Conservation (phyloP, 805 yeast genomes). For the Blastobotrys parvus region DNA sequence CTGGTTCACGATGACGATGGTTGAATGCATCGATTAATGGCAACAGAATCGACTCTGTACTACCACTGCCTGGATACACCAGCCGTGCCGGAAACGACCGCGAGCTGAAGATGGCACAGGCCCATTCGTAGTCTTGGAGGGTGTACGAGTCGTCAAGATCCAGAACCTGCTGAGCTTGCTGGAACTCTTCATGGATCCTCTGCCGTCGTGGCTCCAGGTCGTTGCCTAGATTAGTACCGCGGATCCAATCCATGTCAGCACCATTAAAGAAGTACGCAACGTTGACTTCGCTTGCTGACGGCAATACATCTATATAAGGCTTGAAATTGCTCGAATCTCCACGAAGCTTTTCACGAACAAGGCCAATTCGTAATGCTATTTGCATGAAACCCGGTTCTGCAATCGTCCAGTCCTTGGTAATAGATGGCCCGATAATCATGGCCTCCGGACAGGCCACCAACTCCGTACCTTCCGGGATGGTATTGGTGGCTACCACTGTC, state of each 20-base stretch:
- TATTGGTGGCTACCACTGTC: constrained; percentile 9
- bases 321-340: constrained; percentile 24
- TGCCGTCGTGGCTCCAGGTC: constrained; percentile 41
- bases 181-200: constrained; percentile 50
- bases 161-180: constrained; percentile 9
- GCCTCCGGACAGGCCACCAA: constrained; percentile 16
- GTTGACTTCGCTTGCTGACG: constrained; percentile 37
- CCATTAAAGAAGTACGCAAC: constrained; percentile 53
- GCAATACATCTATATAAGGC: constrained; percentile 44
- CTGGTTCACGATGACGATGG: constrained; percentile 54
- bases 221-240: constrained; percentile 64
- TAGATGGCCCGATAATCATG: constrained; percentile 14
- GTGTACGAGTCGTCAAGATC: constrained; percentile 11
- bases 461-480: constrained; percentile 8
- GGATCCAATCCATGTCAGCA: constrained; percentile 41
- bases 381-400: constrained; percentile 5
- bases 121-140: constrained; percentile 53
- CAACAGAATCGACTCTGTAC: constrained; percentile 53
- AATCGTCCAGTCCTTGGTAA: constrained; percentile 9
- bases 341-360: constrained; percentile 12
- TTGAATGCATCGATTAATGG: constrained; percentile 78
- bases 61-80: constrained; percentile 26
- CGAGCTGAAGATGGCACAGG: constrained; percentile 58
- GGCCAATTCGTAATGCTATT: constrained; percentile 12
- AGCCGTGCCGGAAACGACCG: constrained; percentile 71